A percentile compares a stretch with the other conserved stretches of the same genome.
Conservation (phyloP, 176 grass and related monocot species). For the Leersia perrieri region DNA sequence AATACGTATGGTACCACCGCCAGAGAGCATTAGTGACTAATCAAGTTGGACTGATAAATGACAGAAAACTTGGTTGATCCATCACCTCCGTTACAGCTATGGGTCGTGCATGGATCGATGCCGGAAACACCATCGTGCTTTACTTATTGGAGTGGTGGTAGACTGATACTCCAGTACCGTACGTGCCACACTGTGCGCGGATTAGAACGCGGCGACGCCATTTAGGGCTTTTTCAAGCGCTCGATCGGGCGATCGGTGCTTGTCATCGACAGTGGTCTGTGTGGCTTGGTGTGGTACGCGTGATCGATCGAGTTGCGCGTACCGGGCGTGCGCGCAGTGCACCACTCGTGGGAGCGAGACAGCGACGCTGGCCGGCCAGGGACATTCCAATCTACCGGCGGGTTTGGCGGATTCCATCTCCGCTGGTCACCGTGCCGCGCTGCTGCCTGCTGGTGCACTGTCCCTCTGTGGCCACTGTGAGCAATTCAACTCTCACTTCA, state of each 20-base stretch:
- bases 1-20: neutral
- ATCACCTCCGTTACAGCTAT: slow-evolving; percentile 3
- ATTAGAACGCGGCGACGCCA: slow-evolving; percentile 9
- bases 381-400: slow-evolving; percentile 37
- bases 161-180: too few relatives aligned
- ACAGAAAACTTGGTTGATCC: slow-evolving; percentile 31
- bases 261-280: neutral
- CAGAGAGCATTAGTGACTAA: slow-evolving; percentile 9
- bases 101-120: neutral
- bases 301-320: too few relatives aligned
- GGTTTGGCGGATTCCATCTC: slow-evolving; percentile 9
- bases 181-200: slow-evolving; percentile 14
- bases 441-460: slow-evolving; percentile 35
- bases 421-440: slow-evolving; percentile 21
- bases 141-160: neutral
- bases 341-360: slow-evolving; percentile 37
- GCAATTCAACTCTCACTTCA: slow-evolving; percentile 25
- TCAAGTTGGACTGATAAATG: slow-evolving; percentile 41
- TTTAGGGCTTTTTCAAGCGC: neutral
- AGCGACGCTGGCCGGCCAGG: slow-evolving; percentile 6
- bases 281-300: neutral
- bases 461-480: slow-evolving; percentile 26
- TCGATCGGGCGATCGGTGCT: neutral
- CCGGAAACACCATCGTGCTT: slow-evolving; percentile 7
- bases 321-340: neutral